A percentile compares a stretch with the other conserved stretches of the same genome.
Conservation (phyloP, 371 early-diverging fungal species). For the Nematocida ausubeli region DNA sequence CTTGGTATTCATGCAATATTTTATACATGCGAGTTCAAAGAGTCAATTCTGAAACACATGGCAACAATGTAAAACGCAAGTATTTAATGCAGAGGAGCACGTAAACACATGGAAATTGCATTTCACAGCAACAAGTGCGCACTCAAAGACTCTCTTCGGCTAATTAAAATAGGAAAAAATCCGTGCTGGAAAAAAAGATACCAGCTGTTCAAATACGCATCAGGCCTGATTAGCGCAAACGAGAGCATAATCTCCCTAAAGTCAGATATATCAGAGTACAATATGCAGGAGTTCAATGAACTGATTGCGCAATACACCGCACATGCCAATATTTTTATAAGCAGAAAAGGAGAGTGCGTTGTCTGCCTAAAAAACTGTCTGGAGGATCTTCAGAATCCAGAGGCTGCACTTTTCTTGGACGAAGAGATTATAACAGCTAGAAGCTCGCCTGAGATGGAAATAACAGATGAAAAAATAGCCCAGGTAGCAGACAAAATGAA, state of each 20-base stretch:
- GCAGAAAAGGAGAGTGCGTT: neutral
- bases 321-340: neutral
- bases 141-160: slow-evolving; percentile 35
- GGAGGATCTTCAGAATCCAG: neutral
- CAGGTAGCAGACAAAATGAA: slow-evolving; percentile 22
- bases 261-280: slow-evolving; percentile 7
- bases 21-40: too few relatives aligned
- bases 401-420: neutral
- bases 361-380: slow-evolving; percentile 46
- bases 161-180: slow-evolving; percentile 26
- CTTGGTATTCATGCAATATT: neutral
- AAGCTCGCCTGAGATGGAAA: neutral
- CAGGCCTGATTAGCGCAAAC: slow-evolving; percentile 46
- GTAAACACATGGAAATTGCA: slow-evolving; percentile 45
- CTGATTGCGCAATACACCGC: slow-evolving; percentile 14
- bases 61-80: neutral
- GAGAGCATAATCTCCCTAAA: slow-evolving; percentile 34
- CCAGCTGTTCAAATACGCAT: slow-evolving; percentile 17
- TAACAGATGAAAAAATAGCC: neutral
- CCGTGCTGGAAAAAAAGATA: slow-evolving; percentile 45
- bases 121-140: slow-evolving; percentile 54
- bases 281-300: slow-evolving; percentile 10
- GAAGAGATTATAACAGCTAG: neutral
- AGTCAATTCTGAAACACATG: slow-evolving; percentile 1
- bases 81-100: neutral